phyloP scores from a whole-genome alignment of 148 eudicot species.

The Fagopyrum homotropicum region DNA sequence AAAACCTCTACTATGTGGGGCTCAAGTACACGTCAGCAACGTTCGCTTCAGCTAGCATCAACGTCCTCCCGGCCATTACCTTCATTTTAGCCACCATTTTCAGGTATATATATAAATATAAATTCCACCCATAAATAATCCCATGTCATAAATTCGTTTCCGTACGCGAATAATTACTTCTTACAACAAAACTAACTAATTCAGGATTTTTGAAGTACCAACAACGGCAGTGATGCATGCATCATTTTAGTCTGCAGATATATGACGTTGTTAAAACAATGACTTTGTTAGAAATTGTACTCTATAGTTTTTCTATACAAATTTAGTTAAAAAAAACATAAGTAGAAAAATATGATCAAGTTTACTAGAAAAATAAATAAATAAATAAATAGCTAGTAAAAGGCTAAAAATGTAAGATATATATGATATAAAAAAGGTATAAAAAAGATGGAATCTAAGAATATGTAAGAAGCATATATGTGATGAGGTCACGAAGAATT shows the following conservation, averaged over 20 bases:
- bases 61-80: slow-evolving; percentile 51
- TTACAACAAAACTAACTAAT: not conserved
- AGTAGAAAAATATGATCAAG: too few species aligned
- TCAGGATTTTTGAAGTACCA: not conserved
- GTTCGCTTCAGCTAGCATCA: slow-evolving; percentile 41
- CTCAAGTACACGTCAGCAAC: slow-evolving; percentile 44
- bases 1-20: slow-evolving; percentile 47
- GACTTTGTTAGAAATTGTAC: too few species aligned
- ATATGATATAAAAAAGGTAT: not conserved
- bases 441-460: not conserved
- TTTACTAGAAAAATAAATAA: not conserved
- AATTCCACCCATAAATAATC: not conserved
- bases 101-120: slow-evolving; percentile 29
- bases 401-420: not conserved
- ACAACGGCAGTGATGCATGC: not conserved
- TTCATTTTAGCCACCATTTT: slow-evolving; percentile 49
- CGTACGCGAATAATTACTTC: not conserved
- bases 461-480: not conserved
- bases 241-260: not conserved
- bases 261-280: not conserved
- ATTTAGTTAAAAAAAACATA: not conserved
- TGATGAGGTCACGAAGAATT: not conserved
- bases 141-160: not conserved
- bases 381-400: not conserved
- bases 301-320: not conserved